Evolutionary conservation across 331 rosid species (phyloP), one percentile per base, ranked within the genome.

Genomic region (Quercus tomentella): DNA sequence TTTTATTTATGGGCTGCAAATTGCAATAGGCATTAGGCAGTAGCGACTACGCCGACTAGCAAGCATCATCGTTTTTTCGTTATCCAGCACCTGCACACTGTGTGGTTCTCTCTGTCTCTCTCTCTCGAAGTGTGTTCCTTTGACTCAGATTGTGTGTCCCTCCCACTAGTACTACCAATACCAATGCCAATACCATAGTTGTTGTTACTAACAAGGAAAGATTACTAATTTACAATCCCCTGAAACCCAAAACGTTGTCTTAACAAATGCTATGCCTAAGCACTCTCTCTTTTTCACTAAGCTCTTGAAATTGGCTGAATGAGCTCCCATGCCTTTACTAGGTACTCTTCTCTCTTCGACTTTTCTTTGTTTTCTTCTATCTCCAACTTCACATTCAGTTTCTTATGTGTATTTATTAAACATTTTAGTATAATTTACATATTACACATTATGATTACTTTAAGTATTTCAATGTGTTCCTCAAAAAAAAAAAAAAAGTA

Each of bases 281-380:
- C 73, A 14, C 79, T 54, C 70, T 56, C n/a, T 70, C 16, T 23
- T 28, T 78, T 74, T 77, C n/a, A 33, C 67, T 77, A 73, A 75
- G 76, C 81, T 70, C 69, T 31, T 74, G 28, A 33, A 33, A 82
- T 61, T 84, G 87, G 79, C 88, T 91, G 97, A 82, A 93, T 89
- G 94, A 88, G 91, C 96, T 84, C 82, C 91, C 93, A 94, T 94
- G 97, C 95, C 92, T 92, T 88, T 88, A 81, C 85, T 89, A 74
- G 97, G 95, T 94, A 87, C 60, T 62, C 72, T 56, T 56, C 15
- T 56, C 54, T 23, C 9, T 4, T 26, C 28, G 56, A 49, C 62
- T 77, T 9, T 5, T 35, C 65, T 57, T 51, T 37, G 15, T 63
- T 68, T 79, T 62, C 33, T 35, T 31, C 23, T 26, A 49, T 23